Percentiles rank a stretch among this genome's conserved stretches.
Evolutionary conservation across 2,329 filamentous ascomycete species (phyloP).

Genomic region (Hypomyces perniciosus): DNA sequence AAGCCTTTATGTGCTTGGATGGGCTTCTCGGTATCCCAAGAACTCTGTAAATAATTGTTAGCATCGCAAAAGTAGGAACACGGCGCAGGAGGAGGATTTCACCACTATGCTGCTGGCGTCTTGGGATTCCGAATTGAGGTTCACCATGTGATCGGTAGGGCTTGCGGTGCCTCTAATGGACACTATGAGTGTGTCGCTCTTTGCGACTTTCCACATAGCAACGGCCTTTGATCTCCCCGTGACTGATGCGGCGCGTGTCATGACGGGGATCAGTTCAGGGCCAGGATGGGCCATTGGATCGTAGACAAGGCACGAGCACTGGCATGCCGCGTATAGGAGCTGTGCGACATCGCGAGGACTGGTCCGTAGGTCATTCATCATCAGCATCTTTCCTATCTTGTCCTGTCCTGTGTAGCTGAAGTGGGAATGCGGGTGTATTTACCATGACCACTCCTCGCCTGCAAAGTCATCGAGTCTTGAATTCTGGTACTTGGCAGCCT

Average conservation of each 20-base stretch:
- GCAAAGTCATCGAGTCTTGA: slow-evolving; percentile 7
- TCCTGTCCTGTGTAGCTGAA: neutral
- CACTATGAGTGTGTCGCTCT: slow-evolving; percentile 14
- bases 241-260: slow-evolving; percentile 15
- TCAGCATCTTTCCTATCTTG: too few relatives aligned
- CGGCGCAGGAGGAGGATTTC: neutral
- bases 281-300: slow-evolving; percentile 9
- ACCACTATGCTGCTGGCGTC: slow-evolving; percentile 12
- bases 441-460: slow-evolving; percentile 14
- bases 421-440: neutral
- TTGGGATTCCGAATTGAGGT: slow-evolving; percentile 14
- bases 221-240: slow-evolving; percentile 17
- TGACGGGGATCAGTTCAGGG: slow-evolving; percentile 13
- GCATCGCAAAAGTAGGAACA: neutral
- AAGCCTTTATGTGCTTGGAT: slow-evolving; percentile 17
- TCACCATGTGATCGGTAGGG: slow-evolving; percentile 20
- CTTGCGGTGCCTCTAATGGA: slow-evolving; percentile 18
- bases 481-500: slow-evolving; percentile 19
- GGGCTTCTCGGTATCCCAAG: neutral
- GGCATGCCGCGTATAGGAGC: slow-evolving; percentile 15
- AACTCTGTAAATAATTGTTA: neutral
- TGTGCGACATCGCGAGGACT: slow-evolving; percentile 3
- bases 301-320: slow-evolving; percentile 19
- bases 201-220: slow-evolving; percentile 17
- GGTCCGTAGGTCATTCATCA: too few relatives aligned